Evolutionary conservation across 352 stramenopile species (phyloP), one percentile per base, ranked within the genome.

Genomic region (Phytophthora pinifolia): DNA sequence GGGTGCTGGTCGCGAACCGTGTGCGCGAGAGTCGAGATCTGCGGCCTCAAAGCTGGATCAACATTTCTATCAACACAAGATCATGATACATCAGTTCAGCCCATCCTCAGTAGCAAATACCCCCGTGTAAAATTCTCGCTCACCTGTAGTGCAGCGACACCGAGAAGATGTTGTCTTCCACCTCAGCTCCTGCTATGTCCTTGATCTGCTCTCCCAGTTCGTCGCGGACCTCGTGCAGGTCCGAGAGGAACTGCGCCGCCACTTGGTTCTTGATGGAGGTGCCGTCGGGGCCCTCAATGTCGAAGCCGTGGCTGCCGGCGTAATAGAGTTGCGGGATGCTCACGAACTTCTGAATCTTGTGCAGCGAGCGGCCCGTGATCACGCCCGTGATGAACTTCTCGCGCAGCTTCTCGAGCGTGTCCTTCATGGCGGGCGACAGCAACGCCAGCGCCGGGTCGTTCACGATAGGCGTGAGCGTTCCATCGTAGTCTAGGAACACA

Each of bases 121-220:
- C 7, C n/a, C 17, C 4, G 22, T 27, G 22, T 27, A 4, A 27
- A 27, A 27, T 3, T 15, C 36, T 35, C 42, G 36, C 53, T 20
- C 71, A 96, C 73, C 88, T 62, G 53, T 95, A 97, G 56, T 97
- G 88, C 34, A 97, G 60, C 47, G 88, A 96, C 31, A 97, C 72
- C 1, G 83, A 94, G 45, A 92, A 97, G 2, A 94, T 65, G 57
- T 97, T 97, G 64, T 96, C 86, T 57, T 97, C 88, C 17, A 97
- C 83, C 46, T 86, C 67, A 1, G 86, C 80, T n/a, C 80, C 75
- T 9, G 67, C 50, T 27, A 93, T 74, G 9, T 58, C 64, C 27
- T 68, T 62, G 32, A 89, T 72, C n/a, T 74, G 43, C 15, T 62
- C 43, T 17, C 31, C 43, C 20, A 96, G 45, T 17, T 70, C 37